Percentiles rank a stretch among this genome's conserved stretches.
phyloP scores from a whole-genome alignment of 805 yeast genomes.

The Lachancea nothofagi region DNA sequence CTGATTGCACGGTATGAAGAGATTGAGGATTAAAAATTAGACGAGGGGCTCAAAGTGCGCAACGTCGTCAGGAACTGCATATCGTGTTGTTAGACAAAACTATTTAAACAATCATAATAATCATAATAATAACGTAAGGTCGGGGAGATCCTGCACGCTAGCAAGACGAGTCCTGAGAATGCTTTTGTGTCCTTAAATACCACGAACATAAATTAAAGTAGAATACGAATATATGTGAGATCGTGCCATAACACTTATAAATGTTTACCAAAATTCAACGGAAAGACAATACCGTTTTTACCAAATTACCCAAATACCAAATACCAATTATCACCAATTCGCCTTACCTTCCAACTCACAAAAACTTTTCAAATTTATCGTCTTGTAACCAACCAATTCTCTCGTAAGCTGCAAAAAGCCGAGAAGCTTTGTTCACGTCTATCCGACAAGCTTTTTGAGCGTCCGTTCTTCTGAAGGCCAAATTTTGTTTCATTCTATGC shows the following conservation, averaged over 20 bases:
- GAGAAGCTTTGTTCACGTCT: constrained; percentile 92
- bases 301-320: neutral
- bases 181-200: too few species aligned
- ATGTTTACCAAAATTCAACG: constrained; percentile 1
- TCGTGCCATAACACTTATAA: too few species aligned
- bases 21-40: constrained; percentile 3
- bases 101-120: neutral
- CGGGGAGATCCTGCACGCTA: too few species aligned
- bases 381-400: constrained; percentile 90
- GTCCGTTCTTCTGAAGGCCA: constrained; percentile 92
- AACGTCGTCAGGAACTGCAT: neutral
- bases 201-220: too few species aligned
- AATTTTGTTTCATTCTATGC: constrained; percentile 56
- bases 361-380: constrained; percentile 49
- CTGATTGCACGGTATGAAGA: constrained; percentile 22
- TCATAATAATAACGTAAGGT: too few species aligned
- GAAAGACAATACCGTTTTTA: too few species aligned
- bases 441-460: constrained; percentile 97
- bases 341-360: too few species aligned
- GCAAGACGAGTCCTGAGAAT: too few species aligned
- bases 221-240: too few species aligned
- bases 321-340: neutral
- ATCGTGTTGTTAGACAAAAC: neutral
- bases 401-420: constrained; percentile 85
- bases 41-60: neutral